Base-by-base conservation (phyloP, 2,329 filamentous ascomycete genomes). In the Penicillium sp. region DNA sequence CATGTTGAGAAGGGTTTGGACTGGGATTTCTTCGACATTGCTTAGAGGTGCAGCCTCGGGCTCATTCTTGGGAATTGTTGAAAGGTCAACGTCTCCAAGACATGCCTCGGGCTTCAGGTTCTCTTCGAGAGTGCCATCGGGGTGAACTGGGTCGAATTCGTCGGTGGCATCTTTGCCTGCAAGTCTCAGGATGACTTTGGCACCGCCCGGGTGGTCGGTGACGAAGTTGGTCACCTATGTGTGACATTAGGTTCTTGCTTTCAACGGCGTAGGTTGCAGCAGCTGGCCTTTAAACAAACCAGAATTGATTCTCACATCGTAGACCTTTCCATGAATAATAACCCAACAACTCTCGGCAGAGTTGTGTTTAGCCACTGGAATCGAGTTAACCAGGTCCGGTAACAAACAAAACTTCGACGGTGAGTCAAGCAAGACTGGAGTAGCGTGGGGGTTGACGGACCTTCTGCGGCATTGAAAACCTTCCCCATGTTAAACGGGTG, bases 81-180 rank as follows among this genome's bases (percentile, higher is more conserved):
- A 79, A 5, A 81, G 76, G 64, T 95, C 86, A 56, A 97, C 78
- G 7, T 79, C 84, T 16, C 94, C 92, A 11, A 97, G 79, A 64
- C 85, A 87, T 27, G 87, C 83, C 62, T 87, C 85, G n/a, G 87
- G 83, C 60, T 84, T 85, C 56, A 96, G 86, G 63, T 88, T 88
- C 61, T 90, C 88, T 74, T 96, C 90, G 45, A 97, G 81, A 1
- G 85, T 95, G 24, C 92, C 92, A 0, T 89, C 88, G 14, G 92
- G 92, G 66, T 97, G 92, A 48, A 97, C 88, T 2, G 92, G 91
- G 67, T 96, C 92, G 74, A 92, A 97, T 68, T 96, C 92, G 68
- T 94, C 89, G 16, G 94, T 97, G 47, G 92, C 92, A 75, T 97
- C 92, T 64, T 84, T 84, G 59, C 94, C 92, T 10, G 92, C 90